phyloP scores from a whole-genome alignment of 306 rosid genomes.

The Casuarina glauca region DNA sequence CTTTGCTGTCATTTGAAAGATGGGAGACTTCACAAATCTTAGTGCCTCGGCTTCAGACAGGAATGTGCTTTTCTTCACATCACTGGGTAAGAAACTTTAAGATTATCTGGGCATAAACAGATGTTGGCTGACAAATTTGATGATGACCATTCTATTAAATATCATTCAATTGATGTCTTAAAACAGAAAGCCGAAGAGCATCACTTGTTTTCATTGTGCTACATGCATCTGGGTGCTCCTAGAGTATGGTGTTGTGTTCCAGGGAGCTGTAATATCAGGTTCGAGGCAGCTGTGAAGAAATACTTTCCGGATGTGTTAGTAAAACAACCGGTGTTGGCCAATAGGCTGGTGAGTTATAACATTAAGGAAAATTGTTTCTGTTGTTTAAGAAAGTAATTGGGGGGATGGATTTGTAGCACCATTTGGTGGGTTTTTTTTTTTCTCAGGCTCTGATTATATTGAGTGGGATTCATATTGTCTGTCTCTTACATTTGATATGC shows the following conservation, averaged over 20 bases:
- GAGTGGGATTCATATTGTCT: neutral
- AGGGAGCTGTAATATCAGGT: slow-evolving; percentile 43
- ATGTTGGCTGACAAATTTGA: slow-evolving; percentile 1
- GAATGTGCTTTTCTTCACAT: slow-evolving; percentile 84
- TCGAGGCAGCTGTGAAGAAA: slow-evolving; percentile 50
- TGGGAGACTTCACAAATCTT: slow-evolving; percentile 4
- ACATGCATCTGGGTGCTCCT: slow-evolving; percentile 79
- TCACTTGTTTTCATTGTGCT: slow-evolving; percentile 62
- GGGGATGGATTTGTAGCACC: slow-evolving; percentile 7
- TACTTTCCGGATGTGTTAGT: slow-evolving; percentile 35
- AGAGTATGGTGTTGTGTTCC: slow-evolving; percentile 80
- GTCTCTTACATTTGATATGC: neutral
- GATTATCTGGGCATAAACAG: neutral
- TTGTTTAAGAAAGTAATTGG: slow-evolving; percentile 6
- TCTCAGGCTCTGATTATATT: neutral
- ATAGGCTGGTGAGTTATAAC: slow-evolving; percentile 58
- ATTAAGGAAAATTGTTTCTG: slow-evolving; percentile 15
- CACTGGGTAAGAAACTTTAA: slow-evolving; percentile 61
- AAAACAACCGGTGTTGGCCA: slow-evolving; percentile 33
- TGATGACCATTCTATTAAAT: too few species aligned
- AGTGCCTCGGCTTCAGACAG: slow-evolving; percentile 53
- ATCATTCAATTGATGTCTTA: neutral
- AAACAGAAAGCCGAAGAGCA: slow-evolving; percentile 84
- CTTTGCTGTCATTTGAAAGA: slow-evolving; percentile 3
- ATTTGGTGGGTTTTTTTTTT: neutral